These are phyloP conservation scores for Diatrype stigma DNA, from an alignment of 2,329 filamentous ascomycete species.

Conservation along the genomic window DNA sequence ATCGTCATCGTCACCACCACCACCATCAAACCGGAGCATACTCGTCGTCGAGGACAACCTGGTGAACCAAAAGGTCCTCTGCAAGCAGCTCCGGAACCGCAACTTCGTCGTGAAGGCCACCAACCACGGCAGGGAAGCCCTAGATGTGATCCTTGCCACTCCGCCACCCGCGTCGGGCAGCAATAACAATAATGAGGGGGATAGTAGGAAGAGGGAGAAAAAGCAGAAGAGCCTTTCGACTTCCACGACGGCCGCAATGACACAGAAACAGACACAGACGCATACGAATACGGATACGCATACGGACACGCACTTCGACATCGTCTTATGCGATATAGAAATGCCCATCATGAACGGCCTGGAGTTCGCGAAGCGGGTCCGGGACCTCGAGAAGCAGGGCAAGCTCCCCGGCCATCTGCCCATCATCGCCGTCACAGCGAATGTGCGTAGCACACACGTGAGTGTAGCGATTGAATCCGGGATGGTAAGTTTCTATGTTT, in stretches of 20 bases:
- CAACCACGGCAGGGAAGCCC: conserved; percentile 53
- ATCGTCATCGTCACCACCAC: no score
- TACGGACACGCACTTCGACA: no score
- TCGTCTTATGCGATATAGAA: conserved; percentile 24
- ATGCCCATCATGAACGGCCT: conserved; percentile 26
- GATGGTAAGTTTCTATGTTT: conserved; percentile 17
- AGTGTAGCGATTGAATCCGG: conserved; percentile 20
- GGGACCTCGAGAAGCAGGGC: conserved; percentile 13
- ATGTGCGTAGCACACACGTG: conserved; percentile 23
- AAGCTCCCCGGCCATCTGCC: conserved; percentile 18
- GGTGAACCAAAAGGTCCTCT: conserved; percentile 55
- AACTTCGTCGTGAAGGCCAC: conserved; percentile 51
- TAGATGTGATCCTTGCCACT: conserved; percentile 30
- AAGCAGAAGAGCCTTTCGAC: no score
- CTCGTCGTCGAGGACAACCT: conserved; percentile 59
- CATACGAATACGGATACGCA: no score
- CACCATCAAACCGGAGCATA: conserved; percentile 28
- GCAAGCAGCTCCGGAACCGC: conserved; percentile 45
- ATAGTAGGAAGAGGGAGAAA: no score
- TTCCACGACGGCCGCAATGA: no score
- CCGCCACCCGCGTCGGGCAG: not conserved
- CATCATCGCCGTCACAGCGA: conserved; percentile 24
- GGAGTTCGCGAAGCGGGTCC: conserved; percentile 18
- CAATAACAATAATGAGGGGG: no score
- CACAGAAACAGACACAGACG: no score